These are phyloP conservation scores for Echium plantagineum DNA, from an alignment of 257 asterid genomes.

Conservation along the genomic window DNA sequence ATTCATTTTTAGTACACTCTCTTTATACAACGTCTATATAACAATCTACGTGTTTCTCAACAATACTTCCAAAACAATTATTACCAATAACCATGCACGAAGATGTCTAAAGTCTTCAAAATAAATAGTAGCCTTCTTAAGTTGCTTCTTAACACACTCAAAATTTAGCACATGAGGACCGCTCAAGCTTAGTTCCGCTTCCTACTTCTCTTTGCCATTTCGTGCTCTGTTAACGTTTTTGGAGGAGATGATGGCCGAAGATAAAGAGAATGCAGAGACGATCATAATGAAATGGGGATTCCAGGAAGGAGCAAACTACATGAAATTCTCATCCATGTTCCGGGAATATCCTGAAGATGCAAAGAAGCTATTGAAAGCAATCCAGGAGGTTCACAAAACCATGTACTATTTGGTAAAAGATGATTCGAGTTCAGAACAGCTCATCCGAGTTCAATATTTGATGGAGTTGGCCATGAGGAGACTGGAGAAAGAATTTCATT, in stretches of 20 bases:
- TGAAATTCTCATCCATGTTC: slow-evolving; percentile 25
- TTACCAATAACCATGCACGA: background rate
- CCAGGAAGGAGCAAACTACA: slow-evolving; percentile 5
- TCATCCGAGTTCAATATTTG: slow-evolving; percentile 44
- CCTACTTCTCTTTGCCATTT: slow-evolving; percentile 10
- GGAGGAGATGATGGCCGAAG: slow-evolving; percentile 43
- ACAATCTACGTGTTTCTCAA: too few relatives aligned
- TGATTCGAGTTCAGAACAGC: slow-evolving; percentile 24
- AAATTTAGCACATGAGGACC: slow-evolving; percentile 1
- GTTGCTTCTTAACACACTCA: background rate
- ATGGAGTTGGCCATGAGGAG: slow-evolving; percentile 66
- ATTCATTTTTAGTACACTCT: too few relatives aligned
- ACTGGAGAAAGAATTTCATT: slow-evolving; percentile 53
- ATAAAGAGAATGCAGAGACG: slow-evolving; percentile 34
- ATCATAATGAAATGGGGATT: slow-evolving; percentile 33
- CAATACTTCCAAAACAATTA: too few relatives aligned
- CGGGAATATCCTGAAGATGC: slow-evolving; percentile 31
- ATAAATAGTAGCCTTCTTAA: background rate
- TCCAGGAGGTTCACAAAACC: slow-evolving; percentile 28
- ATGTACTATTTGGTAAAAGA: slow-evolving; percentile 43
- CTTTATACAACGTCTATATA: too few relatives aligned
- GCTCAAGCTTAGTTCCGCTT: too few relatives aligned
- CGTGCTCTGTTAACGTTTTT: slow-evolving; percentile 29
- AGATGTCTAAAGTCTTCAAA: background rate
- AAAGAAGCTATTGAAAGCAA: slow-evolving; percentile 29